Evolutionary conservation across 768 basidiomycete genomes (phyloP), one percentile per base, ranked within the genome.

Genomic region (Suillus paluster): DNA sequence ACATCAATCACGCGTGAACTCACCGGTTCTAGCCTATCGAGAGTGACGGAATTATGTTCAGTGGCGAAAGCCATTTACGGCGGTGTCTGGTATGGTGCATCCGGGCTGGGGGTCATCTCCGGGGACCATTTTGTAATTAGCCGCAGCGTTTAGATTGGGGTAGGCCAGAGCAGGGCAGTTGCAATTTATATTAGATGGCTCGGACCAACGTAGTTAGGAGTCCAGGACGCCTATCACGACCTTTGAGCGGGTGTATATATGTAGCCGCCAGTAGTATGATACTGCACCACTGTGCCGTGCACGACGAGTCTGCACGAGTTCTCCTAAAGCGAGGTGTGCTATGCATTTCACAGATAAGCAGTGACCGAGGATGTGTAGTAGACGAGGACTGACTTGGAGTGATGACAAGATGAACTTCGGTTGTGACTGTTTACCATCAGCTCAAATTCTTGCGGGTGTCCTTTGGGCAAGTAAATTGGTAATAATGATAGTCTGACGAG

Each of bases 21-120:
- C 38, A 39, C 23, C 25, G 36, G 23, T 55, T 55, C 19, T 23
- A 38, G 23, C 23, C 36, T 21, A 54, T 38, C 53, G 23, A 54
- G 23, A 23, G 25, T 55, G 36, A 38, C 53, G 21, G 23, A 54
- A 54, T 34, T 36, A 36, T 36, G 21, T 38, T 23, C 53, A 25
- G 11, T 55, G 38, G 54, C 38, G 54, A 38, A 38, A 38, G 38
- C 36, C 23, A 39, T 39, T 55, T 55, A 55, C 54, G 54, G 38
- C 54, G 36, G 38, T 55, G 38, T 55, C 54, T 39, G 38, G 19
- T n/a, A n/a, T n/a, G n/a, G n/a, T n/a, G n/a, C 30, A 38, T 54
- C 34, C 36, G 39, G 38, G 38, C 54, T 41, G 54, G 36, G n/a
- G 34, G 54, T 55, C 54, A 55, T 55, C 54, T 55, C 54, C 54